Evolutionary conservation across 305 asterid species (phyloP), one percentile per base, ranked within the genome.

Genomic region (Striga hermonthica): DNA sequence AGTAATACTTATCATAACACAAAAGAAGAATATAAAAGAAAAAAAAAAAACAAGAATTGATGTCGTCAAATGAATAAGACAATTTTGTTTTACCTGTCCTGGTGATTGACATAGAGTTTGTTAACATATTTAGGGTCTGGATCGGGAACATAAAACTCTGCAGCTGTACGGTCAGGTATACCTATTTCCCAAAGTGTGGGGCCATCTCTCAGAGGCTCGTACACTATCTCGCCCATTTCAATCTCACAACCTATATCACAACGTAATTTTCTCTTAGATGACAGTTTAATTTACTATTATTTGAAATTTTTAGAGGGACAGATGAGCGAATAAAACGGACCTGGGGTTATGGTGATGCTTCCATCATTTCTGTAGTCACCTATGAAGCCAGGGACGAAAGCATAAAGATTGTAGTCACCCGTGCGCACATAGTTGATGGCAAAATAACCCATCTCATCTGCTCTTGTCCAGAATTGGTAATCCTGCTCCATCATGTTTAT

Each of bases 171-270:
- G 76, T 93, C 96, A 5, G 97, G 97, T 16, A 84, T 55, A 72
- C 99, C 97, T 60, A 93, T 93, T 77, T 90, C 96, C 99, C 99
- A 88, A 64, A 90, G 62, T 1, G 97, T 93, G 0, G 95, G 95
- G 37, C 99, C 99, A 64, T 88, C 90, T 76, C 99, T 77, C 2
- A 88, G 96, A 78, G 95, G 95, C 76, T 73, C 71, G 55, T 68
- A 88, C n/a, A 82, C 77, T 45, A 86, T 73, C 61, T 86, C 91
- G 4, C 92, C 93, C 68, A 83, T 53, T 56, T 82, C 81, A 59
- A 81, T 79, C 59, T 71, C 75, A 78, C 69, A 62, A 44, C 97
- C 98, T 93, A 75, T 70, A 49, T 13, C 12, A 52, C 10, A 13
- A 13, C 3, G 14, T 52, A 16, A 16, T 13, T 7, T 13, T 52